Evolutionary conservation across 371 early-diverging fungal species (phyloP).

Genomic region (Blakeslea trispora): DNA sequence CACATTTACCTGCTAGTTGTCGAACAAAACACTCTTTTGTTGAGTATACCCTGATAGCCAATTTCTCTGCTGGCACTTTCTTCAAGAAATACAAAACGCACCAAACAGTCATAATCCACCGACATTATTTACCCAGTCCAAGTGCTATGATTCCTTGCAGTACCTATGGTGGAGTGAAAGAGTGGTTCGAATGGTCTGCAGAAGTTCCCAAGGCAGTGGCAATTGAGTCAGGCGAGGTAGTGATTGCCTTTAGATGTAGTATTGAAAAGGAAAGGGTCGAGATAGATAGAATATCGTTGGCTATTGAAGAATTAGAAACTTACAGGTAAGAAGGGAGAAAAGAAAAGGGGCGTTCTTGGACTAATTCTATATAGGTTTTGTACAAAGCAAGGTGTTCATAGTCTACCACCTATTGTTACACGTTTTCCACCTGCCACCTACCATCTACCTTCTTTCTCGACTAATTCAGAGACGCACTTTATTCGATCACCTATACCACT

Average conservation of each 20-base stretch:
- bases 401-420: conserved; percentile 36
- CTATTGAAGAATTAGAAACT: conserved; percentile 42
- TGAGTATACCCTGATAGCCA: conserved; percentile 46
- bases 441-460: conserved; percentile 40
- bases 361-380: conserved; percentile 28
- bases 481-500: conserved; percentile 38
- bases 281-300: conserved; percentile 36
- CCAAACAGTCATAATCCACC: conserved; percentile 29
- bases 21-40: conserved; percentile 43
- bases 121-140: conserved; percentile 48
- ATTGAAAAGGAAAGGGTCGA: conserved; percentile 49
- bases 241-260: conserved; percentile 44
- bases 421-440: conserved; percentile 38
- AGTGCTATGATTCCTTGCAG: conserved; percentile 48
- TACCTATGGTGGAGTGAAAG: conserved; percentile 33
- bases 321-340: conserved; percentile 32
- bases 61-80: conserved; percentile 43
- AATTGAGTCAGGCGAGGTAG: conserved; percentile 45
- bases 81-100: conserved; percentile 48
- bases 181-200: conserved; percentile 53
- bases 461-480: conserved; percentile 44
- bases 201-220: conserved; percentile 49
- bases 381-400: conserved; percentile 42
- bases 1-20: conserved; percentile 37
- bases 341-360: not conserved